A percentile compares a stretch with the other conserved stretches of the same genome.
phyloP scores from a whole-genome alignment of 495 filamentous ascomycete species.

The Podospora conica region DNA sequence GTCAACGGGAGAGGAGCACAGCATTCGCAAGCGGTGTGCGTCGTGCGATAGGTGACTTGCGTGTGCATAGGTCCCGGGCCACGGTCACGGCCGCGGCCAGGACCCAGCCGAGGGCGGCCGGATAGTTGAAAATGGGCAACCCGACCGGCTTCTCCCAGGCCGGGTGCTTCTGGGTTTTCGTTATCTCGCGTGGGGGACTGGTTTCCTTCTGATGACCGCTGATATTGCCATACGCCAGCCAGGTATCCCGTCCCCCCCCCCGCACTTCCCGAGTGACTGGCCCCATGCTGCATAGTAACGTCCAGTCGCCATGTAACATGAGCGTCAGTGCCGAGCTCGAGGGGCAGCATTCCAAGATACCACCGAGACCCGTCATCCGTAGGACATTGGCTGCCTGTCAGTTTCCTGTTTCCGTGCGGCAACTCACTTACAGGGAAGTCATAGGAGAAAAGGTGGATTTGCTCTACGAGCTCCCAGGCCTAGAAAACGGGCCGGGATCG shows the following conservation, averaged over 20 bases:
- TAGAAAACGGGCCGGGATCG: not conserved
- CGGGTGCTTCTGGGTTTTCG: not conserved
- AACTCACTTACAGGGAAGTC: conserved; percentile 8
- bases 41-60: not conserved
- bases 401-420: not conserved
- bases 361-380: not conserved
- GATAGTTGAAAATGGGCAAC: conserved; percentile 18
- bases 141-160: conserved; percentile 4
- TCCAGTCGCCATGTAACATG: not conserved
- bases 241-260: not conserved
- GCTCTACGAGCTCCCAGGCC: not conserved
- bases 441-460: conserved; percentile 6
- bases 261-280: conserved; percentile 1
- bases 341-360: conserved; percentile 10
- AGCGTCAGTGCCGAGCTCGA: not conserved
- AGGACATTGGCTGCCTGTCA: conserved; percentile 2
- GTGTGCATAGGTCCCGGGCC: conserved; percentile 5
- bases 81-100: not conserved
- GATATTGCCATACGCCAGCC: not conserved
- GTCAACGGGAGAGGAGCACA: not conserved
- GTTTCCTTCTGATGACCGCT: not conserved
- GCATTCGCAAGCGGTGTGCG: conserved; percentile 8
- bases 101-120: conserved; percentile 9
- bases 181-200: conserved; percentile 19
- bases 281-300: not conserved